A percentile compares a stretch with the other conserved stretches of the same genome.
Conservation (phyloP, 2,329 filamentous ascomycete genomes). For the Decorospora gaudefroyi region DNA sequence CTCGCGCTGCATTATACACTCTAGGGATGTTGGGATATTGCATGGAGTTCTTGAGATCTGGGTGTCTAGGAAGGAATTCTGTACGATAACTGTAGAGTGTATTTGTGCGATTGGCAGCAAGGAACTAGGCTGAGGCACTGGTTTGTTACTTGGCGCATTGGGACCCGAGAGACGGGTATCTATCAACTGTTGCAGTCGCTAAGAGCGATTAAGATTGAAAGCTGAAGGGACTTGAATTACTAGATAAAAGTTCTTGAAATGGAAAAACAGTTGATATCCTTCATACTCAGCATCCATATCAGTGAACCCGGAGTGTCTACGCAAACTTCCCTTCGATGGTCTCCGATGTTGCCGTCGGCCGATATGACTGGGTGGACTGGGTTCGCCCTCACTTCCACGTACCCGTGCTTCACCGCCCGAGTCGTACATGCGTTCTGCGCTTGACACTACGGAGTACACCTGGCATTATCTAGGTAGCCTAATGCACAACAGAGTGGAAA, state of each 20-base stretch:
- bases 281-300: neutral
- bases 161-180: conserved; percentile 12
- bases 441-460: conserved; percentile 15
- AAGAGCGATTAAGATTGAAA: conserved; percentile 14
- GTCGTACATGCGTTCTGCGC: conserved; percentile 11
- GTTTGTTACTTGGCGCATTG: conserved; percentile 36
- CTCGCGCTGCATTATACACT: conserved; percentile 39
- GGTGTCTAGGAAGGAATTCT: conserved; percentile 33
- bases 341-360: conserved; percentile 5
- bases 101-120: conserved; percentile 25
- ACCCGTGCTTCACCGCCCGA: conserved; percentile 16
- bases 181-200: conserved; percentile 16
- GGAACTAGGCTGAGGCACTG: conserved; percentile 33
- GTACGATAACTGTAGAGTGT: conserved; percentile 38
- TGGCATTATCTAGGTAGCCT: conserved; percentile 17
- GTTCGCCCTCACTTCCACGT: conserved; percentile 22
- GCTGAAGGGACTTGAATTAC: conserved; percentile 20
- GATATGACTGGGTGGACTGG: conserved; percentile 7
- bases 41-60: conserved; percentile 37
- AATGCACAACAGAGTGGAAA: conserved; percentile 24
- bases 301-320: neutral
- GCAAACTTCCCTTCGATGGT: neutral
- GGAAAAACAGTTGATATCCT: conserved; percentile 39
- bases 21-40: conserved; percentile 33
- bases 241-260: conserved; percentile 40